These are phyloP conservation scores for Pulchroboletus neoregius DNA, from an alignment of 1,284 basidiomycete genomes.

Conservation along the genomic window DNA sequence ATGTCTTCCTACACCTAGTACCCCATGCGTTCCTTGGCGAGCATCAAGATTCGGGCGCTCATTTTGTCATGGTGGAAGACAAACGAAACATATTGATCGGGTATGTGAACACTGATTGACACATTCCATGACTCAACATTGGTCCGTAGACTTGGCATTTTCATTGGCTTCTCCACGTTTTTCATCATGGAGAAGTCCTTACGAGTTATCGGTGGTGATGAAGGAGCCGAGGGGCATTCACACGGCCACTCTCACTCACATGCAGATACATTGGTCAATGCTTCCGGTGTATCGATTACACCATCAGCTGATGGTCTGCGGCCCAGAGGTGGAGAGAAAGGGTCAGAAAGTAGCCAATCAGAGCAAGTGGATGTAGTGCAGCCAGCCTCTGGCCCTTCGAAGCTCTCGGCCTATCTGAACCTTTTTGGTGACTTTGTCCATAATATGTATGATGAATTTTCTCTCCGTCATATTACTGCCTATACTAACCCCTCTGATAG, in stretches of 20 bases:
- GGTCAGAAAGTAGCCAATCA: conserved; percentile 18
- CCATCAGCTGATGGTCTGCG: conserved; percentile 33
- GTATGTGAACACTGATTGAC: conserved; percentile 37
- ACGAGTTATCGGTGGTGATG: conserved; percentile 68
- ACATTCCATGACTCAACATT: conserved; percentile 12
- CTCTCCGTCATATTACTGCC: conserved; percentile 14
- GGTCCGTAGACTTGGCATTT: conserved; percentile 64
- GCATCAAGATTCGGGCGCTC: conserved; percentile 62
- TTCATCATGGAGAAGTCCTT: conserved; percentile 90
- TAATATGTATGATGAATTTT: conserved; percentile 59
- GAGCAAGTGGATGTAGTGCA: conserved; percentile 21
- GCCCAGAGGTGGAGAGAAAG: conserved; percentile 30
- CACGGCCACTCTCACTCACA: conserved; percentile 59
- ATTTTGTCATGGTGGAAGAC: conserved; percentile 80
- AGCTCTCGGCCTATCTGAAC: conserved; percentile 85
- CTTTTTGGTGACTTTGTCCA: conserved; percentile 88
- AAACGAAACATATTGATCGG: conserved; percentile 87
- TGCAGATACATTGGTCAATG: conserved; percentile 27
- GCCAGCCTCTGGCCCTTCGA: conserved; percentile 53
- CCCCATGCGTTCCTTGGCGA: conserved; percentile 90
- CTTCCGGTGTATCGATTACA: conserved; percentile 36
- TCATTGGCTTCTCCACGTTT: conserved; percentile 80
- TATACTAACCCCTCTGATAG: conserved; percentile 37
- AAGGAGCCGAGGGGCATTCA: conserved; percentile 46
- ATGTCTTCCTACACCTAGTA: conserved; percentile 86